Evolutionary conservation across 495 filamentous ascomycete species (phyloP).

Genomic region (Trichoderma virens): DNA sequence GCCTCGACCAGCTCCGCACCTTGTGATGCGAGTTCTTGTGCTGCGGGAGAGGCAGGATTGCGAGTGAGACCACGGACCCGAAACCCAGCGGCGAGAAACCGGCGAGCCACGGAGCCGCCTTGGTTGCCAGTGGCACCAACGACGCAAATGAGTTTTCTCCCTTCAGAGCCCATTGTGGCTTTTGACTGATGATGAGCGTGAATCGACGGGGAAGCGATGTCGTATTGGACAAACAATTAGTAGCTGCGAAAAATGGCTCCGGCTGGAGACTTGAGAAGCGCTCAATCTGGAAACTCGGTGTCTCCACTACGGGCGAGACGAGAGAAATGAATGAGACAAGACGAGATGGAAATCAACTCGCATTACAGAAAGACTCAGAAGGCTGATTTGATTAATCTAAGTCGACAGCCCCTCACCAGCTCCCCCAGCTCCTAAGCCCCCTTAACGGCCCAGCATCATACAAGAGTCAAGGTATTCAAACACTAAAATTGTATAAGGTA

Average conservation of each 20-base stretch:
- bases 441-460: not conserved
- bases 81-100: conserved; percentile 29
- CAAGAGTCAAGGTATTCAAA: not conserved
- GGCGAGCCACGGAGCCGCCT: conserved; percentile 33
- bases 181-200: not conserved
- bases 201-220: not conserved
- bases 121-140: conserved; percentile 39
- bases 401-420: too few relatives aligned
- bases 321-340: too few relatives aligned
- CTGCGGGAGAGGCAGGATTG: conserved; percentile 29
- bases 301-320: too few relatives aligned
- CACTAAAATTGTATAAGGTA: not conserved
- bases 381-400: too few relatives aligned
- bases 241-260: too few relatives aligned
- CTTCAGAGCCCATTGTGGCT: not conserved
- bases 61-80: conserved; percentile 41
- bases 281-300: too few relatives aligned
- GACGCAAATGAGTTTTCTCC: conserved; percentile 29
- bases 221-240: too few relatives aligned
- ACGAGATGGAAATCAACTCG: too few relatives aligned
- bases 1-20: conserved; percentile 38
- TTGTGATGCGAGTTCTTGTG: conserved; percentile 26
- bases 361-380: too few relatives aligned
- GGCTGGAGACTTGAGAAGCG: too few relatives aligned
- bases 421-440: too few relatives aligned